Evolutionary conservation across 164 flowering plant species (phyloP).

Genomic region (Hamamelis virginiana): DNA sequence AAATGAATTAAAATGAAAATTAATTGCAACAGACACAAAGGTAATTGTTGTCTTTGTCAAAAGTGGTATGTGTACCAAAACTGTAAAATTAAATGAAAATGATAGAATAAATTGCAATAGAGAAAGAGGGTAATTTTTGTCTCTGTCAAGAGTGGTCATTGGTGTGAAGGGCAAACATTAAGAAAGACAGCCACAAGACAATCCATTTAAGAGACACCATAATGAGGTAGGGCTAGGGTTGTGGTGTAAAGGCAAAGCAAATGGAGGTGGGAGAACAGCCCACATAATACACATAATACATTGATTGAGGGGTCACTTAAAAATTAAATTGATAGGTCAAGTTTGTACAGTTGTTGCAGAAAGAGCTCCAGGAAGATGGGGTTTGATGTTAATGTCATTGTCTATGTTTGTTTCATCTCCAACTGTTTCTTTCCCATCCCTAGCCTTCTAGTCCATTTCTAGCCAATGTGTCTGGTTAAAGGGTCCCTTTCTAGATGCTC

Average conservation of each 20-base stretch:
- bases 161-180: neutral
- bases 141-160: neutral
- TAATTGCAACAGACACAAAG: no score
- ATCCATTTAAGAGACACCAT: neutral
- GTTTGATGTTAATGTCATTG: neutral
- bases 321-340: constrained; percentile 1
- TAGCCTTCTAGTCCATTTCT: constrained; percentile 6
- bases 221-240: neutral
- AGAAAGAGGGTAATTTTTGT: neutral
- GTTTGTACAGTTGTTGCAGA: neutral
- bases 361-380: neutral
- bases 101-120: no score
- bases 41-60: no score
- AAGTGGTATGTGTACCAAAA: no score
- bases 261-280: neutral
- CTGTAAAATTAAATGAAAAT: no score
- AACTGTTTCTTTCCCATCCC: constrained; percentile 17
- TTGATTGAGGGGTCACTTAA: neutral
- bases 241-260: constrained; percentile 6
- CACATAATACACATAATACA: neutral
- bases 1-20: no score
- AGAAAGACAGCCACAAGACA: constrained; percentile 18
- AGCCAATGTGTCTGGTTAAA: constrained; percentile 7
- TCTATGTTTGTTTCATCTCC: constrained; percentile 11
- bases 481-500: constrained; percentile 10